Conservation (phyloP, 2,329 filamentous ascomycete species). For the Sclerotiophoma versabilis region DNA sequence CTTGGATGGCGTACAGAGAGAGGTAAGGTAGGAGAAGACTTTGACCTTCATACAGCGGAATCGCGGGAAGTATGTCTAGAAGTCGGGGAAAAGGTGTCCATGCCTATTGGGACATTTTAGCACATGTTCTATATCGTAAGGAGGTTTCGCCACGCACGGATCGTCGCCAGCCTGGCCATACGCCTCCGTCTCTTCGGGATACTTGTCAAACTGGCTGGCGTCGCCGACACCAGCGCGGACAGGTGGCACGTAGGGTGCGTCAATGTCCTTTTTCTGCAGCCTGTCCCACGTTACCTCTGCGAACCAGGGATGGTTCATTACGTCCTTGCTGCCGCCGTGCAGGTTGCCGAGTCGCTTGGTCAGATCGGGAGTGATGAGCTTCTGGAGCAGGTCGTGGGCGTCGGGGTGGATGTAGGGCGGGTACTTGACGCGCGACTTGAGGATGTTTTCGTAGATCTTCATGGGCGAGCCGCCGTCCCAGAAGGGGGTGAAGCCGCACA, state of each 20-base stretch:
- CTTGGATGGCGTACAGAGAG: not conserved
- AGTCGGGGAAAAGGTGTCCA: constrained; percentile 45
- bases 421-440: constrained; percentile 95
- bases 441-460: constrained; percentile 99
- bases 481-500: constrained; percentile 98
- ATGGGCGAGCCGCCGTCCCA: constrained; percentile 98
- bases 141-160: constrained; percentile 70
- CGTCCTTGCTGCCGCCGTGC: constrained; percentile 87
- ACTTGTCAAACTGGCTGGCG: constrained; percentile 96
- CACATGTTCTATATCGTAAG: constrained; percentile 33
- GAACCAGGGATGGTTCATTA: constrained; percentile 97
- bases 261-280: constrained; percentile 92
- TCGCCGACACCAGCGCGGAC: constrained; percentile 94
- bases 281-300: constrained; percentile 97
- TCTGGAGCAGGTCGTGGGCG: constrained; percentile 89
- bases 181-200: constrained; percentile 93
- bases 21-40: not conserved
- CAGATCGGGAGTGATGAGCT: constrained; percentile 91
- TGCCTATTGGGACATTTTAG: constrained; percentile 45
- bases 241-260: constrained; percentile 95
- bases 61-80: constrained; percentile 24
- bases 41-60: not conserved
- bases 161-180: constrained; percentile 83
- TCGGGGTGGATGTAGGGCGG: constrained; percentile 94
- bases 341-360: constrained; percentile 95